These are phyloP conservation scores for Symbiodinium natans DNA, from an alignment of 73 alveolate species.

Conservation along the genomic window DNA sequence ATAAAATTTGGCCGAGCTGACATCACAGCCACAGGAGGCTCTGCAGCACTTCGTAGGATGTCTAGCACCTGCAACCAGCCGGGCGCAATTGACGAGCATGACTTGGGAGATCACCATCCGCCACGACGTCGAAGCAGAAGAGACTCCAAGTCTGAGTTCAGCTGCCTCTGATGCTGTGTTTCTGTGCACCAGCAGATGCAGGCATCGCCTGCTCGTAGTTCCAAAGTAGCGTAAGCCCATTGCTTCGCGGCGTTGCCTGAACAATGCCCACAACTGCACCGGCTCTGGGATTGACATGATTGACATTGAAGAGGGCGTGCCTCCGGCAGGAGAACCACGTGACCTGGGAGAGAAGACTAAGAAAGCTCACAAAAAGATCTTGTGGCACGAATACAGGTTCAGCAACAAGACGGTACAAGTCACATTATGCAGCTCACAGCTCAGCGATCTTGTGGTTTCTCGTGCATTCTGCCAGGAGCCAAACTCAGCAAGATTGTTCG, in stretches of 20 bases:
- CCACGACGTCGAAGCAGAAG: not conserved
- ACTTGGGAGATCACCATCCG: not conserved
- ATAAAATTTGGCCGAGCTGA: not conserved
- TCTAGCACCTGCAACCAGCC: not conserved
- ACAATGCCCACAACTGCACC: too few species aligned
- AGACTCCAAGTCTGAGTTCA: not conserved
- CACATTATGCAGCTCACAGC: not conserved
- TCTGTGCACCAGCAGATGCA: not conserved
- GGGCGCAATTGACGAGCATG: not conserved
- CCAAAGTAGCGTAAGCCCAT: slow-evolving; percentile 46
- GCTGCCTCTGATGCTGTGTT: not conserved
- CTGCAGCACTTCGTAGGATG: not conserved
- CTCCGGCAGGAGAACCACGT: slow-evolving; percentile 60
- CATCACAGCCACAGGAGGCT: slow-evolving; percentile 16
- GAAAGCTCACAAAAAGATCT: not conserved
- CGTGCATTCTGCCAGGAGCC: not conserved
- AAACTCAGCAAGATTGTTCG: not conserved
- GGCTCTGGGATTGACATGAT: too few species aligned
- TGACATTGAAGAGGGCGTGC: too few species aligned
- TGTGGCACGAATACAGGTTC: not conserved
- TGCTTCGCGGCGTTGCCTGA: slow-evolving; percentile 44
- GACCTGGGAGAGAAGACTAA: slow-evolving; percentile 30
- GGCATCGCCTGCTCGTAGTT: slow-evolving; percentile 35
- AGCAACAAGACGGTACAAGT: not conserved
- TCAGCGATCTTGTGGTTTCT: not conserved